Evolutionary conservation across 768 basidiomycete genomes (phyloP).

Genomic region (Austroboletus festivus): DNA sequence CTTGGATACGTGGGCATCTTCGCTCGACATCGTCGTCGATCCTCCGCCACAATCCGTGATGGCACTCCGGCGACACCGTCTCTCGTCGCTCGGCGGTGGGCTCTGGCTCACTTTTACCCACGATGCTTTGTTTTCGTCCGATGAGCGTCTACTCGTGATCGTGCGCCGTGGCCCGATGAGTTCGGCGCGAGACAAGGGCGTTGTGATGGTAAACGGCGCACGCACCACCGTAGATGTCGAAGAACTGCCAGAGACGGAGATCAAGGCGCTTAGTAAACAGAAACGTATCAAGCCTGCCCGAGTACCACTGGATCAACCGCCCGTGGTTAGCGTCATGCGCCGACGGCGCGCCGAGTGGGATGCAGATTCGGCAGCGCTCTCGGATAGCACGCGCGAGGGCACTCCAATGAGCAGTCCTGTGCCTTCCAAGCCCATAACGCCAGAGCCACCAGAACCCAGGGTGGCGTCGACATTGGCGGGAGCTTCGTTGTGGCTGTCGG

Average conservation of each 20-base stretch:
- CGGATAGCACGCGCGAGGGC: slow-evolving; percentile 17
- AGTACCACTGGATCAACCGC: slow-evolving; percentile 92
- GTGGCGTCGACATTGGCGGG: slow-evolving; percentile 5
- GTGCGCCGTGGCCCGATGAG: slow-evolving; percentile 66
- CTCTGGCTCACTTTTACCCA: slow-evolving; percentile 92
- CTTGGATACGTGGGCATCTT: slow-evolving; percentile 81
- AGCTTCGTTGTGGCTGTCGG: slow-evolving; percentile 47
- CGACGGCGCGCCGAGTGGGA: slow-evolving; percentile 73
- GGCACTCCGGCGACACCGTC: slow-evolving; percentile 80
- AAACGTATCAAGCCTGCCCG: slow-evolving; percentile 84
- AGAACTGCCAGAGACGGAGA: slow-evolving; percentile 81
- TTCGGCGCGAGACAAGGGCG: slow-evolving; percentile 68
- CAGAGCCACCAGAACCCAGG: slow-evolving; percentile 21
- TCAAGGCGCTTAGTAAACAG: slow-evolving; percentile 76
- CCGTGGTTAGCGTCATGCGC: slow-evolving; percentile 68
- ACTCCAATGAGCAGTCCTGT: slow-evolving; percentile 14
- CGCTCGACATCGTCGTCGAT: slow-evolving; percentile 86
- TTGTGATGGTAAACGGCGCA: slow-evolving; percentile 87
- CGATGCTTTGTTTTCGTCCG: slow-evolving; percentile 71
- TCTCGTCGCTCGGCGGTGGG: slow-evolving; percentile 86
- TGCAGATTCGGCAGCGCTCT: slow-evolving; percentile 39
- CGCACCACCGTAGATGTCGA: slow-evolving; percentile 84
- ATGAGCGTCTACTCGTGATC: slow-evolving; percentile 72
- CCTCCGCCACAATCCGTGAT: slow-evolving; percentile 84
- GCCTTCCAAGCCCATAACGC: slow-evolving; percentile 17